A percentile compares a stretch with the other conserved stretches of the same genome.
These are phyloP conservation scores for Populus simonii DNA, from an alignment of 345 rosid genomes.

Conservation along the genomic window DNA sequence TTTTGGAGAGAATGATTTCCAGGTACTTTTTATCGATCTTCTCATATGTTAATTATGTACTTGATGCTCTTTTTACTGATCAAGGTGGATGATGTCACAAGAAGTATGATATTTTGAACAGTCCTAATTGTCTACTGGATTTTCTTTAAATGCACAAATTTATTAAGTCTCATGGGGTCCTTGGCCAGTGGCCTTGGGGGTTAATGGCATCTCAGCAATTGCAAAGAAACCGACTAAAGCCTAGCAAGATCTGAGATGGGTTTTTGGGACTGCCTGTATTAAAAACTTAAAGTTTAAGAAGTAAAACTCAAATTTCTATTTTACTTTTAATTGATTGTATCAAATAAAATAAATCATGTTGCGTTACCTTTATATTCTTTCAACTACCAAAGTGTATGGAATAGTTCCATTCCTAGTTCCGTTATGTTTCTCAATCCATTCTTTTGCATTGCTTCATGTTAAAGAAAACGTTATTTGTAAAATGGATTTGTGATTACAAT, in stretches of 20 bases:
- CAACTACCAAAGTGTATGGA: too few species aligned
- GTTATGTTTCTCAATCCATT: too few species aligned
- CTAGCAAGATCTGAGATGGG: not conserved
- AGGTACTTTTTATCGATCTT: conserved; percentile 42
- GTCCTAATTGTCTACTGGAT: not conserved
- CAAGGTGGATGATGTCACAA: not conserved
- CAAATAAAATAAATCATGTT: not conserved
- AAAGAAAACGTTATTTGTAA: not conserved
- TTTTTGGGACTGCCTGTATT: not conserved
- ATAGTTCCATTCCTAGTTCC: too few species aligned
- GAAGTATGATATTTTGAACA: not conserved
- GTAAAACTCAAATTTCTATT: not conserved
- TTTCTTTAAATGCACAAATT: not conserved
- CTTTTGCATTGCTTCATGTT: not conserved
- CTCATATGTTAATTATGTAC: not conserved
- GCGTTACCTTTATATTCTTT: too few species aligned
- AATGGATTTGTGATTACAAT: not conserved
- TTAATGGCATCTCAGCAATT: not conserved
- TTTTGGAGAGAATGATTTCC: conserved; percentile 95
- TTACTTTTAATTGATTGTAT: too few species aligned
- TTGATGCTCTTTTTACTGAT: not conserved
- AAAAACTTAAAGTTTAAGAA: not conserved
- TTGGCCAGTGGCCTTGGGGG: not conserved
- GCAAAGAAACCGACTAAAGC: not conserved
- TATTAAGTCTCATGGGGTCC: not conserved